These are phyloP conservation scores for Cercophora sp. DNA, from an alignment of 495 filamentous ascomycete species.

Conservation along the genomic window DNA sequence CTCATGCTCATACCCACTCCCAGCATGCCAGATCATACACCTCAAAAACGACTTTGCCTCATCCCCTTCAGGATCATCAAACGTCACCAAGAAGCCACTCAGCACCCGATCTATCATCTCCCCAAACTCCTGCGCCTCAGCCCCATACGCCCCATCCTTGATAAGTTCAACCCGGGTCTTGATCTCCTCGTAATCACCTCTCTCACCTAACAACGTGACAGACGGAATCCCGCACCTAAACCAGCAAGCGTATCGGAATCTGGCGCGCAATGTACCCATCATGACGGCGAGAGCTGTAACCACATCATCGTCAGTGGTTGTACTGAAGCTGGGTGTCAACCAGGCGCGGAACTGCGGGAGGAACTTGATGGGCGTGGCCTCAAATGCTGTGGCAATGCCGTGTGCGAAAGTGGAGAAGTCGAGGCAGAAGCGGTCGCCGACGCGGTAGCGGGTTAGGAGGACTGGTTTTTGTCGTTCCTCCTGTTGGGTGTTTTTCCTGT, in stretches of 20 bases:
- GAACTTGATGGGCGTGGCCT: no score
- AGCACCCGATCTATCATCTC: neutral
- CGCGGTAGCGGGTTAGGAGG: no score
- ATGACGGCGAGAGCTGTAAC: constrained; percentile 26
- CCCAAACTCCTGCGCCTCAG: neutral
- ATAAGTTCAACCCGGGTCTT: neutral
- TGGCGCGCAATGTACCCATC: constrained; percentile 31
- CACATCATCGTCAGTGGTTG: constrained; percentile 28
- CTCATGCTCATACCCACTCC: no score
- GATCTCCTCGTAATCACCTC: constrained; percentile 29
- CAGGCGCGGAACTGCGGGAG: no score
- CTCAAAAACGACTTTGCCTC: no score
- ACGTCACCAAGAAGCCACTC: no score
- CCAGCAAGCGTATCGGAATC: constrained; percentile 19
- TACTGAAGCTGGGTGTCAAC: constrained; percentile 35
- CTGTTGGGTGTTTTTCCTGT: constrained; percentile 40
- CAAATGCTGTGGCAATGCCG: no score
- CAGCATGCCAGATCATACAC: no score
- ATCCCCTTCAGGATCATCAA: no score
- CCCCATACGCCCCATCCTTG: neutral
- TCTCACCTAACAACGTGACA: constrained; percentile 34
- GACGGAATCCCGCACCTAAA: constrained; percentile 35
- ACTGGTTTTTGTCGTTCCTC: constrained; percentile 44
- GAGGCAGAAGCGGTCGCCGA: neutral
- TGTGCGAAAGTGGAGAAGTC: no score